Conservation (phyloP, 2,329 filamentous ascomycete genomes). For the Penicillium hesseltinei region DNA sequence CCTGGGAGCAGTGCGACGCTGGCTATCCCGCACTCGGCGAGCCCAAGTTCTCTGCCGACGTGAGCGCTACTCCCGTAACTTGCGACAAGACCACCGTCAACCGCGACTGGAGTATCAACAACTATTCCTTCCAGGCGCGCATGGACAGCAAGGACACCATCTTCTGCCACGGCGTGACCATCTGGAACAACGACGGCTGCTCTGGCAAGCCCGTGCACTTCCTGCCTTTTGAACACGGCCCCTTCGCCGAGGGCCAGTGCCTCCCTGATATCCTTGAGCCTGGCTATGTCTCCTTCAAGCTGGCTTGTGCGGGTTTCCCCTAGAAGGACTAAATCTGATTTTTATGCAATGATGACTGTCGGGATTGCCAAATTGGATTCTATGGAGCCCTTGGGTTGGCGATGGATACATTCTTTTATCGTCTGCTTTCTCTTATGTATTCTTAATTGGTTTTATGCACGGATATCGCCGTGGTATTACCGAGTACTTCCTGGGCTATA, state of each 20-base stretch:
- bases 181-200: conserved; percentile 25
- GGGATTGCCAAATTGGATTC: background rate
- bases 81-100: conserved; percentile 23
- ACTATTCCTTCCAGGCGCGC: conserved; percentile 19
- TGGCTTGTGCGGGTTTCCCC: conserved; percentile 14
- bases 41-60: conserved; percentile 13
- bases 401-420: conserved; percentile 1
- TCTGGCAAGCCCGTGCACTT: conserved; percentile 16
- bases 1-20: conserved; percentile 23
- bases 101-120: conserved; percentile 23
- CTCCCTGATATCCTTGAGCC: conserved; percentile 21
- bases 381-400: background rate
- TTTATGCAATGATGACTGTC: background rate
- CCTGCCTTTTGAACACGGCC: conserved; percentile 16
- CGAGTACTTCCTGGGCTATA: background rate
- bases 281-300: conserved; percentile 21
- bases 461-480: background rate
- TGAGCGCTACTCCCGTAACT: conserved; percentile 17
- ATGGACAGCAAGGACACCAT: conserved; percentile 23
- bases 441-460: background rate
- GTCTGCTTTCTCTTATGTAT: background rate
- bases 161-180: conserved; percentile 17
- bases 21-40: conserved; percentile 15
- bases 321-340: background rate
- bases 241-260: conserved; percentile 17